Conservation (phyloP, 768 basidiomycete species). For the Leccinum olivaceopallidum region DNA sequence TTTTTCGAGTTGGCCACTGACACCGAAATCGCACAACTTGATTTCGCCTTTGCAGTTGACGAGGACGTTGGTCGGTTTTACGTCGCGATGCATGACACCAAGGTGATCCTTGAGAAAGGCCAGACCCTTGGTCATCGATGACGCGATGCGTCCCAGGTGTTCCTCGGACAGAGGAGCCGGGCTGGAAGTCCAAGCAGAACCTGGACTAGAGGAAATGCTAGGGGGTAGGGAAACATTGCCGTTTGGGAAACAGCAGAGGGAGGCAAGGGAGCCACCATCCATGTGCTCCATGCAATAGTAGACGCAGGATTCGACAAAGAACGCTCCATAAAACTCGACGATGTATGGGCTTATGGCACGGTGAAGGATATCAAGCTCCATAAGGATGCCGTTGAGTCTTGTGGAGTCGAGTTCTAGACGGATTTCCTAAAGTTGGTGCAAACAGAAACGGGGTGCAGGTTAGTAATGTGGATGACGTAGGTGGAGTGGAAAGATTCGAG, state of each 20-base stretch:
- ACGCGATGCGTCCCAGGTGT: slow-evolving; percentile 80
- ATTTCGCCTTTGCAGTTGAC: slow-evolving; percentile 86
- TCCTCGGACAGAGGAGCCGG: slow-evolving; percentile 59
- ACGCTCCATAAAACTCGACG: slow-evolving; percentile 98
- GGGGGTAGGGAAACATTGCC: slow-evolving; percentile 36
- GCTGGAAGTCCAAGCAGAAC: slow-evolving; percentile 36
- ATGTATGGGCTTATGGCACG: slow-evolving; percentile 89
- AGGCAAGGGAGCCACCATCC: slow-evolving; percentile 98
- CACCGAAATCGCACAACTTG: slow-evolving; percentile 99
- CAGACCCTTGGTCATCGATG: slow-evolving; percentile 82
- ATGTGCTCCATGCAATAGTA: slow-evolving; percentile 99
- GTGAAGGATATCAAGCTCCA: slow-evolving; percentile 98
- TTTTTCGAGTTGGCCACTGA: slow-evolving; percentile 96
- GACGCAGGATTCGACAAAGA: slow-evolving; percentile 99
- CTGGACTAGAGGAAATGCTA: slow-evolving; percentile 33
- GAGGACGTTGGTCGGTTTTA: slow-evolving; percentile 93
- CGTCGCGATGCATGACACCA: slow-evolving; percentile 84
- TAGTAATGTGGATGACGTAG: slow-evolving; percentile 12
- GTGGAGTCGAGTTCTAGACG: slow-evolving; percentile 92
- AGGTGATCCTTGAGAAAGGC: slow-evolving; percentile 95
- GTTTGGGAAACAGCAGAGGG: slow-evolving; percentile 49
- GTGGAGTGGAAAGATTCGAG: background rate
- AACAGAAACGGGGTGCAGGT: slow-evolving; percentile 4
- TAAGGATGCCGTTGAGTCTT: slow-evolving; percentile 93
- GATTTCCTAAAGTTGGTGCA: slow-evolving; percentile 71